phyloP scores from a whole-genome alignment of 2,329 filamentous ascomycete species.

The Fusarium sp. region DNA sequence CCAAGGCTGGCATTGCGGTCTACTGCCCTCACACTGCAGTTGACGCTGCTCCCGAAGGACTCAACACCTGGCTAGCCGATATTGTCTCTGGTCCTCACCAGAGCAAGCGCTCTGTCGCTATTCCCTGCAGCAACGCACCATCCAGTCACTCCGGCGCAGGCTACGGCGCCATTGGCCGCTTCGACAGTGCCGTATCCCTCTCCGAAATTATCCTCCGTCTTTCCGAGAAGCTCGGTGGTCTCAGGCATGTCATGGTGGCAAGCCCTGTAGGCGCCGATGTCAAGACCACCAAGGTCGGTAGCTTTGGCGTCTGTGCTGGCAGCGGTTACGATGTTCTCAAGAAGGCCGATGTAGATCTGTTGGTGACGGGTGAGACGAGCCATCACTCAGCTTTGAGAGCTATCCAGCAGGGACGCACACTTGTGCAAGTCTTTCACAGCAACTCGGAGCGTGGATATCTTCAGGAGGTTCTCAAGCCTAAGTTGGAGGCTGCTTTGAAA shows the following conservation, averaged over 20 bases:
- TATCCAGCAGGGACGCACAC: slow-evolving; percentile 83
- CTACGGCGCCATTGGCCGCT: slow-evolving; percentile 64
- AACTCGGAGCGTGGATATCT: slow-evolving; percentile 93
- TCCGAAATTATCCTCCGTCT: slow-evolving; percentile 64
- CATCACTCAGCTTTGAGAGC: slow-evolving; percentile 93
- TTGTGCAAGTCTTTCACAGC: slow-evolving; percentile 90
- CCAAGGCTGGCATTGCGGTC: slow-evolving; percentile 89
- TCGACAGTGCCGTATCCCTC: slow-evolving; percentile 56
- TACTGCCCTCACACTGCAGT: slow-evolving; percentile 97
- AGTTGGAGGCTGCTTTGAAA: slow-evolving; percentile 71
- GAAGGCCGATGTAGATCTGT: slow-evolving; percentile 77
- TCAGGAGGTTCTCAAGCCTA: slow-evolving; percentile 74
- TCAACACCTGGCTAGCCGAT: slow-evolving; percentile 95
- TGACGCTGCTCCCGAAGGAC: slow-evolving; percentile 84
- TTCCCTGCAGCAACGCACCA: slow-evolving; percentile 59
- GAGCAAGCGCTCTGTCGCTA: slow-evolving; percentile 58
- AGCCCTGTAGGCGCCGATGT: slow-evolving; percentile 62
- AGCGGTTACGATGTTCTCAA: slow-evolving; percentile 84
- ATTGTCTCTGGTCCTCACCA: slow-evolving; percentile 73
- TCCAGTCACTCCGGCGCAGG: slow-evolving; percentile 62
- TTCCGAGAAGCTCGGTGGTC: slow-evolving; percentile 75
- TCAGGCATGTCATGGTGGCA: slow-evolving; percentile 65
- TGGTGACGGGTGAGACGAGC: slow-evolving; percentile 92
- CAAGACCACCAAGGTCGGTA: slow-evolving; percentile 64
- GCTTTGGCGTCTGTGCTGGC: slow-evolving; percentile 89